Percentiles rank a stretch among this genome's conserved stretches.
Evolutionary conservation across 192 early-diverging fungal genomes (phyloP).

Genomic region (Coemansia sp.): DNA sequence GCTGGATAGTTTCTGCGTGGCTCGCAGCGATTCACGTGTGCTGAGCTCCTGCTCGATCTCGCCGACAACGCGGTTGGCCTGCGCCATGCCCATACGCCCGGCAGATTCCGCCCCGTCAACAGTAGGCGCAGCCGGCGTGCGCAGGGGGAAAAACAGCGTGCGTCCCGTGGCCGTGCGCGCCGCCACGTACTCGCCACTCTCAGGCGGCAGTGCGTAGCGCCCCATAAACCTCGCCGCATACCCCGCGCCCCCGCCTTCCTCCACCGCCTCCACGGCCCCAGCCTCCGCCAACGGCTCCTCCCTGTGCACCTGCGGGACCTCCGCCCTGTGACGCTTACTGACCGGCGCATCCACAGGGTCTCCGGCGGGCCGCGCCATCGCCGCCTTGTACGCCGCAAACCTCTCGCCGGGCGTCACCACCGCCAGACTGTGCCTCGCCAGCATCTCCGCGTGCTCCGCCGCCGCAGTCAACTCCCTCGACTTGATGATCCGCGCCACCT

Average conservation of each 20-base stretch:
- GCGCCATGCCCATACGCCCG: constrained; percentile 21
- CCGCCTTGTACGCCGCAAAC: constrained; percentile 27
- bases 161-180: constrained; percentile 22
- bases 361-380: constrained; percentile 16
- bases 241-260: no score
- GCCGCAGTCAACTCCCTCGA: not conserved
- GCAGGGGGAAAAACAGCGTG: constrained; percentile 35
- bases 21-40: constrained; percentile 1
- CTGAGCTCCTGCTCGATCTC: constrained; percentile 37
- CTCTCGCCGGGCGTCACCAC: constrained; percentile 25
- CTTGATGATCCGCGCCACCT: constrained; percentile 12
- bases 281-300: no score
- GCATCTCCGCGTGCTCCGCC: not conserved
- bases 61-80: constrained; percentile 33
- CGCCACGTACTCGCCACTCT: constrained; percentile 37
- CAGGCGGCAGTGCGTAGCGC: constrained; percentile 34
- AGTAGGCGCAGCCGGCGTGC: constrained; percentile 4
- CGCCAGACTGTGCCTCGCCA: constrained; percentile 4
- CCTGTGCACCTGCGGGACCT: no score
- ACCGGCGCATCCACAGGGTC: not conserved
- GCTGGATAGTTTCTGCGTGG: not conserved
- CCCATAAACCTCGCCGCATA: not conserved
- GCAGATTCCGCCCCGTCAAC: not conserved
- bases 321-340: constrained; percentile 16
- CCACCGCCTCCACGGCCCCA: no score